Evolutionary conservation across 441 rosid genomes (phyloP).

Genomic region (Pelargonium citronellum): DNA sequence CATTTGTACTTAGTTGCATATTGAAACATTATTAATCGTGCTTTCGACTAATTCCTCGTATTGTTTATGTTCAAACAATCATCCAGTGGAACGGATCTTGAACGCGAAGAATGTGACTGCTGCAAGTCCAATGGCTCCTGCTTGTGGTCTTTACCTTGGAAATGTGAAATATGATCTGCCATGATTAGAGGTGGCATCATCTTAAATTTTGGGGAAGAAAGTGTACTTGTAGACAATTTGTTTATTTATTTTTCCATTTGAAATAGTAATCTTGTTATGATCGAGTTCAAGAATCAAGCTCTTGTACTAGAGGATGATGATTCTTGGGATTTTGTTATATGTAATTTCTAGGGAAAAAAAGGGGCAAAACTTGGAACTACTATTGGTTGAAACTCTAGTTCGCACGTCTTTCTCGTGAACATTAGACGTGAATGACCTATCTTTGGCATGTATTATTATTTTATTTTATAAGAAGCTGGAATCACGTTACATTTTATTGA

Average conservation of each 20-base stretch:
- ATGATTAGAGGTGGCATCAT: slow-evolving; percentile 12
- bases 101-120: slow-evolving; percentile 62
- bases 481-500: too few species aligned
- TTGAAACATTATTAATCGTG: not conserved
- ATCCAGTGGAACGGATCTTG: slow-evolving; percentile 63
- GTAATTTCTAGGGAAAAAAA: not conserved
- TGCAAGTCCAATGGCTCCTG: slow-evolving; percentile 91
- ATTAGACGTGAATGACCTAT: too few species aligned
- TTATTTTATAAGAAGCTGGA: too few species aligned
- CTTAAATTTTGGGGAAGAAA: not conserved
- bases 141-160: slow-evolving; percentile 74
- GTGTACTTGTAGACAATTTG: not conserved
- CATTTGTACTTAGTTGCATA: not conserved
- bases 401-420: too few species aligned
- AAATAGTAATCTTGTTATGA: not conserved
- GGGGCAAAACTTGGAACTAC: not conserved
- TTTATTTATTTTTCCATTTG: not conserved
- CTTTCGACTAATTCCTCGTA: not conserved
- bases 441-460: too few species aligned
- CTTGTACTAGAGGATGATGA: not conserved
- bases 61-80: not conserved
- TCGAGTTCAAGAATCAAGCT: not conserved
- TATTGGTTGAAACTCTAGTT: too few species aligned
- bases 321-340: too few species aligned
- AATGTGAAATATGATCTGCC: slow-evolving; percentile 71